Conservation (phyloP, 345 rosid species). For the Camelina neglecta region DNA sequence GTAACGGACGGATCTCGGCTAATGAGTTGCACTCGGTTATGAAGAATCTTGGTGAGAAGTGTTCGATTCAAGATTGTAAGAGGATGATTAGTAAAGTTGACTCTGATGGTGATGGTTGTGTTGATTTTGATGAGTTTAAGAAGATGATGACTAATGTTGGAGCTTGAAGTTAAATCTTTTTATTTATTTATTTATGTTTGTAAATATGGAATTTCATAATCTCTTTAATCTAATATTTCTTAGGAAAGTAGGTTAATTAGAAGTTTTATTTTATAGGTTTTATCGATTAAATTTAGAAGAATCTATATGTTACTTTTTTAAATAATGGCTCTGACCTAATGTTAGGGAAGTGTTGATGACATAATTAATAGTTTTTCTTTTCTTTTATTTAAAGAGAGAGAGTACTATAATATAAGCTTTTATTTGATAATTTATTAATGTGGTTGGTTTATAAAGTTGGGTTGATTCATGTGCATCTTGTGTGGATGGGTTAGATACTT, state of each 20-base stretch:
- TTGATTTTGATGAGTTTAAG: constrained; percentile 90
- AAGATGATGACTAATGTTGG: constrained; percentile 64
- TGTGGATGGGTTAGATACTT: too few species aligned
- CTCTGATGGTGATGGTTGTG: constrained; percentile 81
- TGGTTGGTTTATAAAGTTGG: not conserved
- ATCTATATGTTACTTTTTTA: not conserved
- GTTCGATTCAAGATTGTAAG: constrained; percentile 59
- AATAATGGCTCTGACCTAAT: constrained; percentile 15
- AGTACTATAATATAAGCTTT: too few species aligned
- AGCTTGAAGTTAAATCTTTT: not conserved
- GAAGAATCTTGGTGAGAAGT: constrained; percentile 74
- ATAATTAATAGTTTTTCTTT: not conserved
- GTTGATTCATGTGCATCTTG: too few species aligned
- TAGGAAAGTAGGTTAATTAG: not conserved
- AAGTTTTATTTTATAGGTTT: not conserved
- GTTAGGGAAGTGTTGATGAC: constrained; percentile 20
- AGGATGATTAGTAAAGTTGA: constrained; percentile 86
- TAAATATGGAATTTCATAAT: not conserved
- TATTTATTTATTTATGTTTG: not conserved
- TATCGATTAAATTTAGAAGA: not conserved
- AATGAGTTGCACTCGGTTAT: constrained; percentile 69
- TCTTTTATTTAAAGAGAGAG: too few species aligned
- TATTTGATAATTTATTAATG: not conserved
- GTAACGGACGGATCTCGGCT: constrained; percentile 74
- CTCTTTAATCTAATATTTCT: not conserved